Evolutionary conservation across 2,329 filamentous ascomycete species (phyloP).

Genomic region (Nectriaceae sp.): DNA sequence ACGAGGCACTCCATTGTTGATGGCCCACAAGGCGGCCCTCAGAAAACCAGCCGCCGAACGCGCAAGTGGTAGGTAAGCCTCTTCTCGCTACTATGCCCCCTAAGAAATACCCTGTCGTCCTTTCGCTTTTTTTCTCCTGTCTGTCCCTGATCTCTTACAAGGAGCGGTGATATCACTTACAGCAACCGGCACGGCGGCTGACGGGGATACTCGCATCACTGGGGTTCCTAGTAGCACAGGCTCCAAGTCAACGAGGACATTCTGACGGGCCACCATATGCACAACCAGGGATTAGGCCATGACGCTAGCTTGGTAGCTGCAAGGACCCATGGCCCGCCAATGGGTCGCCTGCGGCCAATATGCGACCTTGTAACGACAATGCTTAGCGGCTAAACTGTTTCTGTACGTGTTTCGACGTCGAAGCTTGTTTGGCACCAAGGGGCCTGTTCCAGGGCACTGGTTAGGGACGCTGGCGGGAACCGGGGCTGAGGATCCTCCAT

Average conservation of each 20-base stretch:
- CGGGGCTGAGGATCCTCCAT: conserved; percentile 8
- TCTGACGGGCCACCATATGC: conserved; percentile 23
- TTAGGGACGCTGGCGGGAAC: conserved; percentile 12
- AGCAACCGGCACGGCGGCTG: neutral
- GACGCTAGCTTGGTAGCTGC: neutral
- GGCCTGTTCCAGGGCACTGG: conserved; percentile 27
- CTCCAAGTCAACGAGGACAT: conserved; percentile 16
- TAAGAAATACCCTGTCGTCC: neutral
- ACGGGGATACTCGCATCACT: neutral
- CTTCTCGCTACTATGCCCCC: neutral
- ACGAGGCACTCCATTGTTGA: too few relatives aligned
- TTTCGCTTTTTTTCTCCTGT: neutral
- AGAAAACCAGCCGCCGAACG: too few relatives aligned
- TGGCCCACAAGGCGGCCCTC: too few relatives aligned
- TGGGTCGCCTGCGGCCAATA: conserved; percentile 26
- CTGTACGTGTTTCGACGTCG: conserved; percentile 21
- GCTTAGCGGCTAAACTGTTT: conserved; percentile 20
- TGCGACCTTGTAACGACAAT: conserved; percentile 27
- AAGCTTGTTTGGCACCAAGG: conserved; percentile 25
- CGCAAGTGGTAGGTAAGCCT: neutral
- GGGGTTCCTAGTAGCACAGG: conserved; percentile 9
- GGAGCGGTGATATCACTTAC: neutral
- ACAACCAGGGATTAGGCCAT: conserved; percentile 21
- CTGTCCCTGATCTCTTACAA: neutral
- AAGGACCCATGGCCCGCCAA: conserved; percentile 21